Evolutionary conservation across 208 protist species (phyloP), one percentile per base, ranked within the genome.

Genomic region (Jaenimonas drosophilae): DNA sequence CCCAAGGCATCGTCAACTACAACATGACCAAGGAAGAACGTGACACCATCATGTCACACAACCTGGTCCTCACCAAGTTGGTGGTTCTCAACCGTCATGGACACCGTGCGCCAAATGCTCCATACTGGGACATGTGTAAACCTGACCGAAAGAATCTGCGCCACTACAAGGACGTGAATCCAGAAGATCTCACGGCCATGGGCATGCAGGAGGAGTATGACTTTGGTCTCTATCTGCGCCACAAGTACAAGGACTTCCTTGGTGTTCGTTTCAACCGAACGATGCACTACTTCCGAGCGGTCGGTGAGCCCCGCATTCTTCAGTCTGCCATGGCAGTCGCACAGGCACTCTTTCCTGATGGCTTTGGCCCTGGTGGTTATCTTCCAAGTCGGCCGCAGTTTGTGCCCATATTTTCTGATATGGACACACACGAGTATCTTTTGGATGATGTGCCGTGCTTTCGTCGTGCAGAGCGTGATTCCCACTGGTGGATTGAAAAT

Each of bases 371-470:
- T 0, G 73, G 60, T 17, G 76, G 70, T 16, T 84, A 66, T 54
- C 57, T 90, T 38, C 81, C 81, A 6, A 59, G 60, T 0, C 70
- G 70, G 2, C 81, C 81, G 2, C 81, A 90, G 48, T 90, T 87
- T 60, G 71, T 87, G 17, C 81, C 81, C 26, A 60, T 90, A 41
- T 90, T 87, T 52, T 78, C 76, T 1, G 81, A 90, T 45, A 86
- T 90, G 81, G 71, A 87, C 57, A 84, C 76, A 34, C 81, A 90
- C 50, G 81, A 90, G 59, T 90, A 87, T 50, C 65, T 90, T 23
- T 63, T 90, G 31, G 76, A 90, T 60, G 74, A 90, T 34, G 76
- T 90, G 17, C 81, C 81, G 26, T 90, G 81, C 63, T 87, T 87
- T 48, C 60, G 69, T 36, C 73, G 76, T n/a, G 81, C 76, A 5